phyloP scores from a whole-genome alignment of 306 rosid species.

The Acacia confusa region DNA sequence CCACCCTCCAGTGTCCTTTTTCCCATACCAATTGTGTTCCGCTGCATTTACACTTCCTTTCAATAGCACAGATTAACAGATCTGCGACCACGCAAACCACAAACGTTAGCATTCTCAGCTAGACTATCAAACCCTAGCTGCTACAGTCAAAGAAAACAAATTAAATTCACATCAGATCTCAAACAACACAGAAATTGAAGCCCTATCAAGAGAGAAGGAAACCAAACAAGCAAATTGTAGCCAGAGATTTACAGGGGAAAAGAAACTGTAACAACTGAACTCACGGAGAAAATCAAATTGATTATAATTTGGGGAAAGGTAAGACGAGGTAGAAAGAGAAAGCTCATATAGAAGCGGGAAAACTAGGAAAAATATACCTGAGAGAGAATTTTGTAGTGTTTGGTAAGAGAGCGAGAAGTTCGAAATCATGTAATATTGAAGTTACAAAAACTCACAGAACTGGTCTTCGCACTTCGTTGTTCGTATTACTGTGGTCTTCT shows the following conservation, averaged over 20 bases:
- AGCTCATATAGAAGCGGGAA: conserved; percentile 30
- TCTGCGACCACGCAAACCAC: conserved; percentile 46
- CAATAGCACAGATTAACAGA: conserved; percentile 39
- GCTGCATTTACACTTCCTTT: conserved; percentile 55
- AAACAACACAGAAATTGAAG: conserved; percentile 27
- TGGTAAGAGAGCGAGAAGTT: conserved; percentile 41
- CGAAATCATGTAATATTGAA: conserved; percentile 24
- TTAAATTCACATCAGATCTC: conserved; percentile 42
- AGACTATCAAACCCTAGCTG: conserved; percentile 40
- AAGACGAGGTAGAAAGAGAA: not conserved
- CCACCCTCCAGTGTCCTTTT: conserved; percentile 79
- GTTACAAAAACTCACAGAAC: conserved; percentile 9
- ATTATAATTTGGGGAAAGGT: conserved; percentile 2
- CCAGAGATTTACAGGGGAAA: not conserved
- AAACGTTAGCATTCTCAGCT: conserved; percentile 27
- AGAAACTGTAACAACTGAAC: conserved; percentile 9
- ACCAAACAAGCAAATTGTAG: not conserved
- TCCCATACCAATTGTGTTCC: conserved; percentile 67
- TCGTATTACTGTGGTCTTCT: conserved; percentile 40
- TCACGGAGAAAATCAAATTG: not conserved
- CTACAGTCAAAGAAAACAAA: conserved; percentile 9
- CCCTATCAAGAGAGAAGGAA: not conserved
- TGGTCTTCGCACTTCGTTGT: conserved; percentile 18
- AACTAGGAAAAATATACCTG: conserved; percentile 10
- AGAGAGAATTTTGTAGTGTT: conserved; percentile 27